Conservation (phyloP, 148 eudicot species). For the Camellia sinensis region DNA sequence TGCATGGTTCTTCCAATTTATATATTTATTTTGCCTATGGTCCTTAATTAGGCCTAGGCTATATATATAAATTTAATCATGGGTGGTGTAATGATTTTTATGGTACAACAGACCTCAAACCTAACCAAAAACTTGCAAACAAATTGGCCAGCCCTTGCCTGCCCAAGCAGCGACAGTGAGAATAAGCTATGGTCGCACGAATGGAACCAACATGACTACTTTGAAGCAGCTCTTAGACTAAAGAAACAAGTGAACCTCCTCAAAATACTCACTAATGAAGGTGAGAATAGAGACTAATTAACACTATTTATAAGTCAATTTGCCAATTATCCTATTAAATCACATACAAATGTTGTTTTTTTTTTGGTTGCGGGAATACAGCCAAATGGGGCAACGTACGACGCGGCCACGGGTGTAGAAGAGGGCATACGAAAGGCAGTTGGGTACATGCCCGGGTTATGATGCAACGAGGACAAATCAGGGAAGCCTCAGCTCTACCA, state of each 20-base stretch:
- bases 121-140: slow-evolving; percentile 7
- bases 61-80: not conserved
- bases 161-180: slow-evolving; percentile 9
- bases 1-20: too few relatives aligned
- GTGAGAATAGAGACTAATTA: not conserved
- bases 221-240: slow-evolving; percentile 1
- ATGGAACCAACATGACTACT: slow-evolving; percentile 11
- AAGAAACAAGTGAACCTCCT: slow-evolving; percentile 2
- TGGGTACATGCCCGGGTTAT: not conserved
- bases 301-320: too few relatives aligned
- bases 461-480: not conserved
- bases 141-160: slow-evolving; percentile 4
- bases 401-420: not conserved
- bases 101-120: not conserved
- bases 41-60: too few relatives aligned
- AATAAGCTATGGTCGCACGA: not conserved
- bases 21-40: too few relatives aligned
- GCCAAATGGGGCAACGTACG: slow-evolving; percentile 2
- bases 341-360: not conserved
- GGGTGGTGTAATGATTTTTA: not conserved
- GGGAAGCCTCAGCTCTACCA: slow-evolving; percentile 8
- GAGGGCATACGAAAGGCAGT: not conserved
- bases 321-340: too few relatives aligned
- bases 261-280: not conserved
- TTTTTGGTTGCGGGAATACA: not conserved